phyloP scores from a whole-genome alignment of 371 early-diverging fungal species.

The Mucor ambiguus region DNA sequence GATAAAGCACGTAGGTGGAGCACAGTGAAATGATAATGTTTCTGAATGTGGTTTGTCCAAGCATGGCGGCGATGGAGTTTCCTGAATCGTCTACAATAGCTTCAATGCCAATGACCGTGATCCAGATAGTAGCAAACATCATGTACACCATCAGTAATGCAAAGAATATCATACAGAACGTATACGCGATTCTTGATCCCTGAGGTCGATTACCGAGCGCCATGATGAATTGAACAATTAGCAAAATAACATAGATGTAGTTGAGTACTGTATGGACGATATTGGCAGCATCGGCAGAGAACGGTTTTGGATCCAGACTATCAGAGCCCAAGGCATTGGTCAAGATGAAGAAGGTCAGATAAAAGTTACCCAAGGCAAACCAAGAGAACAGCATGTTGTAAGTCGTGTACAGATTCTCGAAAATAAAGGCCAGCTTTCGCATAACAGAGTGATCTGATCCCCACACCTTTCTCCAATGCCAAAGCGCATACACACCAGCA shows the following conservation, averaged over 20 bases:
- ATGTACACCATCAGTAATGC: constrained; percentile 62
- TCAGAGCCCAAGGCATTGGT: constrained; percentile 28
- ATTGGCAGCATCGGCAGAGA: constrained; percentile 14
- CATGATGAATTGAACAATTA: constrained; percentile 63
- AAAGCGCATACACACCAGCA: constrained; percentile 54
- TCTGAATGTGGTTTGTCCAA: constrained; percentile 49
- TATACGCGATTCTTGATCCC: constrained; percentile 51
- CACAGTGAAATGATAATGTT: constrained; percentile 64
- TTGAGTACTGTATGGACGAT: constrained; percentile 34
- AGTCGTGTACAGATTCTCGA: constrained; percentile 63
- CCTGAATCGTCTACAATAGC: constrained; percentile 31
- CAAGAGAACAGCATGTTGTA: constrained; percentile 67
- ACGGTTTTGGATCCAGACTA: constrained; percentile 22
- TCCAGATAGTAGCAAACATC: constrained; percentile 61
- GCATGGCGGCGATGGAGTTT: constrained; percentile 32
- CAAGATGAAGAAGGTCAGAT: constrained; percentile 80
- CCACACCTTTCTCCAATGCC: constrained; percentile 53
- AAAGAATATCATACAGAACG: constrained; percentile 48
- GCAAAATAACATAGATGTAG: constrained; percentile 55
- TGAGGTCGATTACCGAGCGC: constrained; percentile 81
- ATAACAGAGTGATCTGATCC: constrained; percentile 57
- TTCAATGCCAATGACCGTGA: constrained; percentile 49
- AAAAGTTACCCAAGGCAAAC: constrained; percentile 74
- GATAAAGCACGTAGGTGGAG: constrained; percentile 70
- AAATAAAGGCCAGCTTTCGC: constrained; percentile 61